Percentiles rank a stretch among this genome's conserved stretches.
phyloP scores from a whole-genome alignment of 202 grass and related monocot species.

The Tripidium arundinaceum region DNA sequence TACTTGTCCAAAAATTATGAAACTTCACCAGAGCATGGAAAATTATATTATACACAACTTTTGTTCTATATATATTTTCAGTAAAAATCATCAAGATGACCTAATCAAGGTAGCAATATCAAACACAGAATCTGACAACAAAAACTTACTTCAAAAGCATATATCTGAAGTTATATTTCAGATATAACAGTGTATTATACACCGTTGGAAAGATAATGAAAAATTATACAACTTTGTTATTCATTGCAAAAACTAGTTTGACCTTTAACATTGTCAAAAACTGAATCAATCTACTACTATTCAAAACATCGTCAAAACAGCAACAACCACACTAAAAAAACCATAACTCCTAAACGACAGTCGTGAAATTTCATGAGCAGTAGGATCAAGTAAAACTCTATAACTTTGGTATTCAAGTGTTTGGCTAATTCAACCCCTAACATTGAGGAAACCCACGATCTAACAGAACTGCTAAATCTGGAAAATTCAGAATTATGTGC shows the following conservation, averaged over 20 bases:
- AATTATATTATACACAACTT: neutral
- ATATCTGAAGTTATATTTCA: neutral
- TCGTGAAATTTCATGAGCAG: neutral
- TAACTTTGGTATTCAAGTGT: too few species aligned
- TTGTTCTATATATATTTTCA: neutral
- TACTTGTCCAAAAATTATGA: neutral
- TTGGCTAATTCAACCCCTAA: too few species aligned
- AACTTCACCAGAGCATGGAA: neutral
- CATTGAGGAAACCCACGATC: too few species aligned
- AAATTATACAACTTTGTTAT: too few species aligned
- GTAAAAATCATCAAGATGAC: neutral
- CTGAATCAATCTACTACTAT: neutral
- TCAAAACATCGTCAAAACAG: neutral
- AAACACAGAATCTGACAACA: neutral
- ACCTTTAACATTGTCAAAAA: accelerated
- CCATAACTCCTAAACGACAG: neutral
- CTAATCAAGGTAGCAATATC: neutral
- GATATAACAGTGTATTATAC: too few species aligned
- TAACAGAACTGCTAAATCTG: too few species aligned
- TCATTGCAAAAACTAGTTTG: neutral
- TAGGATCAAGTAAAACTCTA: too few species aligned
- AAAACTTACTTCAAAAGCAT: neutral
- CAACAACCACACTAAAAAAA: neutral
- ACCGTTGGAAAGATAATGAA: too few species aligned
- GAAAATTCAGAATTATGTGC: too few species aligned